Evolutionary conservation across 2,329 filamentous ascomycete species (phyloP).

Genomic region (Penicillium sp.): DNA sequence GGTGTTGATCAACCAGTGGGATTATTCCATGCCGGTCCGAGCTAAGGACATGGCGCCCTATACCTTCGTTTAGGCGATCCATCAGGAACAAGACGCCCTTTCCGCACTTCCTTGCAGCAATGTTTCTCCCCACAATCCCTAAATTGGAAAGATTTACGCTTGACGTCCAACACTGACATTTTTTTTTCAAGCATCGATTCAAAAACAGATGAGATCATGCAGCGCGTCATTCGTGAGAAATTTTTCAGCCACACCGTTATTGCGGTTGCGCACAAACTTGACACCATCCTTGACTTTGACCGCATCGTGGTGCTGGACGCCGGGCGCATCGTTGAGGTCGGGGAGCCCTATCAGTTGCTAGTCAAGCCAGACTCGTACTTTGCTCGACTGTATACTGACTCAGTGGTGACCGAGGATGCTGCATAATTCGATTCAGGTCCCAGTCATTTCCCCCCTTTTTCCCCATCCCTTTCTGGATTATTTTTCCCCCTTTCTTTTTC

Average conservation of each 20-base stretch:
- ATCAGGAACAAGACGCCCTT: too few species aligned
- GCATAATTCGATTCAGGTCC: constrained; percentile 4
- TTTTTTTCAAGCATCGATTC: constrained; percentile 46
- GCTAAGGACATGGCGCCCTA: background rate
- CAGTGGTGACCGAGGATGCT: constrained; percentile 17
- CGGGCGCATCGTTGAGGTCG: constrained; percentile 32
- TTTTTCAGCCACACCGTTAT: constrained; percentile 56
- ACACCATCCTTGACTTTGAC: constrained; percentile 40
- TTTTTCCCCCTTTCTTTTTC: background rate
- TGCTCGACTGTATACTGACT: constrained; percentile 29
- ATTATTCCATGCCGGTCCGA: too few species aligned
- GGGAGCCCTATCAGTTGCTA: constrained; percentile 35
- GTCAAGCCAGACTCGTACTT: constrained; percentile 32
- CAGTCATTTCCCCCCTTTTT: background rate
- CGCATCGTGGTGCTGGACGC: constrained; percentile 34
- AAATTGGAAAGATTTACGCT: background rate
- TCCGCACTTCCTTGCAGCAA: constrained; percentile 8
- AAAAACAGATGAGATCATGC: constrained; percentile 53
- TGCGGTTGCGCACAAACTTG: constrained; percentile 52
- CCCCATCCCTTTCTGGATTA: background rate
- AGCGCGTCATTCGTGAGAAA: constrained; percentile 49
- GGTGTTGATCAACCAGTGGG: background rate
- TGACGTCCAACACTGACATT: background rate
- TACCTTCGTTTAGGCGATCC: too few species aligned
- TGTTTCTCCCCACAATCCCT: background rate